Percentiles rank a stretch among this genome's conserved stretches.
phyloP scores from a whole-genome alignment of 2,329 filamentous ascomycete species.

The Anthostomella pinea region DNA sequence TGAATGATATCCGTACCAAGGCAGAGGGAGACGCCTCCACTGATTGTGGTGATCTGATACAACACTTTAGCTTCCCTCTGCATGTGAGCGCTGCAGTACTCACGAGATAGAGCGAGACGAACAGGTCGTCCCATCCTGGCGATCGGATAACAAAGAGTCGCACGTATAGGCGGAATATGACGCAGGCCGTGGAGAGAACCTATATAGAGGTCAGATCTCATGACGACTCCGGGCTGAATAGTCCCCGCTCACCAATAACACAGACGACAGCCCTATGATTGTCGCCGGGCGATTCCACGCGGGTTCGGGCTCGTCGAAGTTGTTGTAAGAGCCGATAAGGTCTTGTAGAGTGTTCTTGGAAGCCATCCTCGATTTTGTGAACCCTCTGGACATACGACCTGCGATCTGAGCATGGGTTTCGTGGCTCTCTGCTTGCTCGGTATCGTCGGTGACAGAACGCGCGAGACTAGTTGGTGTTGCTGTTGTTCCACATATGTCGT shows the following conservation, averaged over 20 bases:
- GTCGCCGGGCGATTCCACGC: constrained; percentile 17
- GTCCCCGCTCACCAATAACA: constrained; percentile 13
- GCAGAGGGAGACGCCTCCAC: constrained; percentile 10
- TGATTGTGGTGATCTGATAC: constrained; percentile 7
- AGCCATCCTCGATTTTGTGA: constrained; percentile 4
- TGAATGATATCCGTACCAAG: constrained; percentile 8
- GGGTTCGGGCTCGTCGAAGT: constrained; percentile 19
- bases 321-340: constrained; percentile 16
- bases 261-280: constrained; percentile 11
- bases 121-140: constrained; percentile 24
- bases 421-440: too few relatives aligned
- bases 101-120: constrained; percentile 19
- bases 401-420: too few relatives aligned
- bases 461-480: too few relatives aligned
- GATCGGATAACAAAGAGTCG: constrained; percentile 17
- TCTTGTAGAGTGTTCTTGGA: constrained; percentile 10
- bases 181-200: constrained; percentile 15
- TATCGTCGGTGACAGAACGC: too few relatives aligned
- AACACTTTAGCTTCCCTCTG: neutral
- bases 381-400: too few relatives aligned
- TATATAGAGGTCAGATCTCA: too few relatives aligned
- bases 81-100: too few relatives aligned
- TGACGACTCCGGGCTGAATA: too few relatives aligned
- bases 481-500: too few relatives aligned
- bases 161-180: constrained; percentile 21